Conservation (phyloP, 2,329 filamentous ascomycete species). For the Cladosporium sp. region DNA sequence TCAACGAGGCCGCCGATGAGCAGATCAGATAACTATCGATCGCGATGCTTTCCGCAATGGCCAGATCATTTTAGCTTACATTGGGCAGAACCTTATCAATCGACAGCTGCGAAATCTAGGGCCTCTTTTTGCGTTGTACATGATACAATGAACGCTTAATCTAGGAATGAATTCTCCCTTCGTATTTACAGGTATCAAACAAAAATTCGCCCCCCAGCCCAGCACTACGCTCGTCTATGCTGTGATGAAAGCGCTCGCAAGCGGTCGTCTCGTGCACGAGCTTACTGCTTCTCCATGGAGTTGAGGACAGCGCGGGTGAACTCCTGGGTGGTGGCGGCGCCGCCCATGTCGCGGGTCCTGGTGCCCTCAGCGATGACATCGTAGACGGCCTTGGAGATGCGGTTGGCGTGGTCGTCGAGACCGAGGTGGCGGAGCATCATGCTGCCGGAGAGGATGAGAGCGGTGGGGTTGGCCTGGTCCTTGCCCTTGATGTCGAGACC, state of each 20-base stretch:
- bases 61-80: too few species aligned
- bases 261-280: neutral
- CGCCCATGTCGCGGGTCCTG: conserved; percentile 95
- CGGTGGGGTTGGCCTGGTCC: conserved; percentile 97
- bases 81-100: too few species aligned
- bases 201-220: neutral
- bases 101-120: too few species aligned
- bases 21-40: too few species aligned
- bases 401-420: conserved; percentile 95
- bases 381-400: conserved; percentile 84
- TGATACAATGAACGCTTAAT: too few species aligned
- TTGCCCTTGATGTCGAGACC: conserved; percentile 99
- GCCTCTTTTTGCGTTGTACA: too few species aligned
- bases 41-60: too few species aligned
- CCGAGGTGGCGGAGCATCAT: conserved; percentile 98
- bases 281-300: conserved; percentile 67
- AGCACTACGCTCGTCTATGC: neutral
- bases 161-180: neutral
- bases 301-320: conserved; percentile 91
- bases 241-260: conserved; percentile 1
- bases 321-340: conserved; percentile 79
- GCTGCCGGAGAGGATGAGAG: conserved; percentile 86
- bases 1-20: too few species aligned
- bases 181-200: conserved; percentile 12
- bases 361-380: conserved; percentile 83